Evolutionary conservation across 2,329 filamentous ascomycete species (phyloP).

Genomic region (Penicillium sp.): DNA sequence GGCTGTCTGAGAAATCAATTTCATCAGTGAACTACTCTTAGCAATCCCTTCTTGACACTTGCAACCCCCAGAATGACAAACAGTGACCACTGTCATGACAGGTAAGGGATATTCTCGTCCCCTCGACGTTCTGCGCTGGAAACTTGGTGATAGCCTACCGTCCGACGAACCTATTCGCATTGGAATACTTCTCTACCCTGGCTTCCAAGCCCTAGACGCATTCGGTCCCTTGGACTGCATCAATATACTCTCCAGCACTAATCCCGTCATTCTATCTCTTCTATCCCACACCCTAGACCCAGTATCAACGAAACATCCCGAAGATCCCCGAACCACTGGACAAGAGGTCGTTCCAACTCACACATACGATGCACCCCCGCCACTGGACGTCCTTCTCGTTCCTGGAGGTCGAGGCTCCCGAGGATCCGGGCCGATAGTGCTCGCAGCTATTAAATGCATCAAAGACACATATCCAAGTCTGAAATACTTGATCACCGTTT

Average conservation of each 20-base stretch:
- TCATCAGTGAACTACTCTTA: not conserved
- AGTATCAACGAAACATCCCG: constrained; percentile 28
- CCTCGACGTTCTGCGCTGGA: not conserved
- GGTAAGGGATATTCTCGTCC: not conserved
- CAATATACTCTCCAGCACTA: constrained; percentile 25
- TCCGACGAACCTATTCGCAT: constrained; percentile 5
- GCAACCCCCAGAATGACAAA: not conserved
- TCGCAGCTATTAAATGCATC: constrained; percentile 48
- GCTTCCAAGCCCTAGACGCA: constrained; percentile 44
- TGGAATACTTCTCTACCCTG: constrained; percentile 37
- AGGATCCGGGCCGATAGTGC: constrained; percentile 26
- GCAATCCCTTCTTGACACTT: not conserved
- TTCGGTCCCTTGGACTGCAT: constrained; percentile 51
- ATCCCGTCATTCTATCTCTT: constrained; percentile 27
- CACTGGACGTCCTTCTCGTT: constrained; percentile 63
- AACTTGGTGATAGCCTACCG: not conserved
- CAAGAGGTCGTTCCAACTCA: constrained; percentile 50
- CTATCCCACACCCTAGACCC: constrained; percentile 33
- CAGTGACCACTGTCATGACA: not conserved
- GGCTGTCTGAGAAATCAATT: not conserved
- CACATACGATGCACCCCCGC: constrained; percentile 54
- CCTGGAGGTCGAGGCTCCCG: constrained; percentile 59
- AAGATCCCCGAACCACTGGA: constrained; percentile 24
- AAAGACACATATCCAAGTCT: constrained; percentile 47
- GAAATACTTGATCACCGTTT: constrained; percentile 62